Evolutionary conservation across 2,329 filamentous ascomycete species (phyloP), one percentile per base, ranked within the genome.

Genomic region (Aureobasidium sp.): DNA sequence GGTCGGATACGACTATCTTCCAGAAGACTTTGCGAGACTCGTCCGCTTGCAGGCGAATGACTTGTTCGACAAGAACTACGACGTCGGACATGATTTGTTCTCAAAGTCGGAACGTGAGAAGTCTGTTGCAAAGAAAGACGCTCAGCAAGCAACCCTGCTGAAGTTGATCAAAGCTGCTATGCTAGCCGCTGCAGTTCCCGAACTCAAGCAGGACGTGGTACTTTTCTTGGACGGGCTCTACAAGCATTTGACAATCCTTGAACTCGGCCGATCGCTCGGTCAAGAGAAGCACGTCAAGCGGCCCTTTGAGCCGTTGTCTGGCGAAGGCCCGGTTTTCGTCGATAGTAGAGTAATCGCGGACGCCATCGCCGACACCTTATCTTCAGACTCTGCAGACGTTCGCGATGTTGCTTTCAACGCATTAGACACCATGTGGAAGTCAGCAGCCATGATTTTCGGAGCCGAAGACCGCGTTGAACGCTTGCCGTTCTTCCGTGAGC

Each of bases 31-130:
- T 64, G 85, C 90, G 4, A 84, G 89, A 46, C 79, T 95, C 9
- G 82, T 99, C 49, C 87, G 94, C 37, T 80, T 97, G 5, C 90
- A 97, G 71, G 92, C 90, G 0, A 89, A 95, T 67, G 94, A 99
- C 67, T 77, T 97, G 3, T 77, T 89, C 25, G 81, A 84, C 10
- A 83, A 83, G 64, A 93, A 90, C 66, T 82, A 84, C 58, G 86
- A 91, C 53, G 82, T 82, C 57, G 87, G 89, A 61, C 81, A 87
- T 60, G 81, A 87, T 61, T 77, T 85, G 1, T 85, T 96, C 62
- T 87, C 89, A 57, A 81, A 83, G 13, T 88, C 89, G 0, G 90
- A 96, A 65, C 83, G 88, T 45, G 84, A 90, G 38, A 88, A 87
- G 66, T 96, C 92, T 0, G 88, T 94, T 21, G 79, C 85, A 6